Conservation (phyloP, 257 asterid genomes). For the Solanum chilense region DNA sequence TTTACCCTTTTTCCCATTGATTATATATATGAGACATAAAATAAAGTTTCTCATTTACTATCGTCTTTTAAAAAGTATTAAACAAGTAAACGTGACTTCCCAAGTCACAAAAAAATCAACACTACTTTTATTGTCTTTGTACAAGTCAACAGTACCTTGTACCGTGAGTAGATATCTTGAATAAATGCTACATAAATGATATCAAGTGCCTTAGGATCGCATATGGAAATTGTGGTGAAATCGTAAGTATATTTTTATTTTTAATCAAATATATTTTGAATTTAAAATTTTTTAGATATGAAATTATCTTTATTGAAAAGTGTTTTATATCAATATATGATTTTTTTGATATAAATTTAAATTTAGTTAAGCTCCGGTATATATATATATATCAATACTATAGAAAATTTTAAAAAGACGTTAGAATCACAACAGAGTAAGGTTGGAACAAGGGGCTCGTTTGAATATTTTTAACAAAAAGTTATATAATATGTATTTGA, state of each 20-base stretch:
- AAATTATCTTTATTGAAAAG: accelerated
- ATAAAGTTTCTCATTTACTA: background rate
- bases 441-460: background rate
- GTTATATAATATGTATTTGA: too few relatives aligned
- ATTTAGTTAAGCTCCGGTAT: too few relatives aligned
- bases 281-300: accelerated
- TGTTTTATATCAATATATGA: too few relatives aligned
- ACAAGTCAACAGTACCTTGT: background rate
- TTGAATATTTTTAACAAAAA: background rate
- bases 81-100: background rate
- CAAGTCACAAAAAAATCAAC: background rate
- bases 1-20: too few relatives aligned
- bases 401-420: too few relatives aligned
- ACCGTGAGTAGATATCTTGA: background rate
- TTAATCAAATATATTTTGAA: too few relatives aligned
- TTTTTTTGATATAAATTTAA: accelerated
- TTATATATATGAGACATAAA: background rate
- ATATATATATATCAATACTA: too few relatives aligned
- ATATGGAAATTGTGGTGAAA: too few relatives aligned
- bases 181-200: background rate
- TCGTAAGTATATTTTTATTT: too few relatives aligned
- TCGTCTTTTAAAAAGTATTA: background rate
- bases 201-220: background rate
- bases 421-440: too few relatives aligned
- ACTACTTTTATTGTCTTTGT: background rate